A percentile compares a stretch with the other conserved stretches of the same genome.
These are phyloP conservation scores for Triangularia setosa DNA, from an alignment of 2,329 filamentous ascomycete species.

Conservation along the genomic window DNA sequence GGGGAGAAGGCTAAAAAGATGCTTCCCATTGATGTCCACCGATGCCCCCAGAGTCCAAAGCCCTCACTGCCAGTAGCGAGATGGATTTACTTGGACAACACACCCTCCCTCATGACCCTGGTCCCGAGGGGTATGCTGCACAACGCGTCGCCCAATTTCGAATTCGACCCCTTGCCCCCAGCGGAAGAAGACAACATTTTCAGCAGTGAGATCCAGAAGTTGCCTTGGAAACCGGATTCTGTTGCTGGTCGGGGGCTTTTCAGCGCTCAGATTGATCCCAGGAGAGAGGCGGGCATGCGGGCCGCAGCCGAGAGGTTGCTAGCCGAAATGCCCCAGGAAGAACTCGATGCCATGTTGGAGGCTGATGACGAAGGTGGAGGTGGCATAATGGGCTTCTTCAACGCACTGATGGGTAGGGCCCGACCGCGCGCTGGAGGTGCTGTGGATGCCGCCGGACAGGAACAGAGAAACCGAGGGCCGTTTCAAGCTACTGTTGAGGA, in stretches of 20 bases:
- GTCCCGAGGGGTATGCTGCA: conserved; percentile 64
- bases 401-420: neutral
- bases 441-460: neutral
- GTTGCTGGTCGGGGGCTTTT: conserved; percentile 15
- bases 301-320: conserved; percentile 2
- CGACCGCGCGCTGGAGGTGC: neutral
- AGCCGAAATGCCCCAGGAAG: neutral
- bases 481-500: conserved; percentile 1
- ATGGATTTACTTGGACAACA: conserved; percentile 75
- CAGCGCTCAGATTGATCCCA: neutral
- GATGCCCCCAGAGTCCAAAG: conserved; percentile 33
- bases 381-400: neutral
- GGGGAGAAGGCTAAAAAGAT: conserved; percentile 37
- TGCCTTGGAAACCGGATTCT: conserved; percentile 37
- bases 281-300: neutral
- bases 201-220: conserved; percentile 38
- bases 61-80: conserved; percentile 57
- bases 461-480: neutral
- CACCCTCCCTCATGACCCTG: conserved; percentile 64
- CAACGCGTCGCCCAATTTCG: conserved; percentile 58
- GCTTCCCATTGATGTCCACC: conserved; percentile 31
- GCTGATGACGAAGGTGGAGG: neutral
- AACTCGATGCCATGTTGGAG: neutral
- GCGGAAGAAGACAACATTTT: conserved; percentile 51
- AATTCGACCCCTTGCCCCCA: conserved; percentile 81